These are phyloP conservation scores for Plasmodium chabaudi DNA, from an alignment of 169 alveolate species.

Conservation along the genomic window DNA sequence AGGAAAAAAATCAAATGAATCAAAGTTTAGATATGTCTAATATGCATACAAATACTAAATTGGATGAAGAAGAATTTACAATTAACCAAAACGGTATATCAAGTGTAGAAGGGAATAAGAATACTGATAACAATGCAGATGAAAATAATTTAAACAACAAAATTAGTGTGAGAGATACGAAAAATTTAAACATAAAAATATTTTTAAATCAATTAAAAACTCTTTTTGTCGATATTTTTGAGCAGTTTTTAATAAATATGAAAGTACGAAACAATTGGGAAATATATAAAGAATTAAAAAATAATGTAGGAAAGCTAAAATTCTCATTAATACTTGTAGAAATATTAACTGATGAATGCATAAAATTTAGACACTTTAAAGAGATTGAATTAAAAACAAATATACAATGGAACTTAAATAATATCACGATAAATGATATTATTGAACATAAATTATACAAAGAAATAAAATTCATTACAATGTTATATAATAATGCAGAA, in stretches of 20 bases:
- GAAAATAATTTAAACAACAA: background rate
- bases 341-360: constrained; percentile 72
- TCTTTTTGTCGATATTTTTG: constrained; percentile 52
- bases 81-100: background rate
- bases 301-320: constrained; percentile 71
- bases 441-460: constrained; percentile 68
- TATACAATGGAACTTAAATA: constrained; percentile 52
- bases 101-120: background rate
- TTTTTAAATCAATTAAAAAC: constrained; percentile 55
- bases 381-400: constrained; percentile 67
- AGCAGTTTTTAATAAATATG: constrained; percentile 56
- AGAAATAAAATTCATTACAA: constrained; percentile 61
- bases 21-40: background rate
- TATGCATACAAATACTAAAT: background rate
- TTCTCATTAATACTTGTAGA: constrained; percentile 68
- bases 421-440: constrained; percentile 64
- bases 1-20: constrained; percentile 3
- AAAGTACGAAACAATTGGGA: constrained; percentile 70
- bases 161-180: background rate
- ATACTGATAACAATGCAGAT: background rate
- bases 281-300: constrained; percentile 69
- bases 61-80: background rate
- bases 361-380: constrained; percentile 70
- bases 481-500: constrained; percentile 67
- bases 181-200: constrained; percentile 38